Percentiles rank a stretch among this genome's conserved stretches.
phyloP scores from a whole-genome alignment of 371 early-diverging fungal genomes.

The Synchytrium microbalum region DNA sequence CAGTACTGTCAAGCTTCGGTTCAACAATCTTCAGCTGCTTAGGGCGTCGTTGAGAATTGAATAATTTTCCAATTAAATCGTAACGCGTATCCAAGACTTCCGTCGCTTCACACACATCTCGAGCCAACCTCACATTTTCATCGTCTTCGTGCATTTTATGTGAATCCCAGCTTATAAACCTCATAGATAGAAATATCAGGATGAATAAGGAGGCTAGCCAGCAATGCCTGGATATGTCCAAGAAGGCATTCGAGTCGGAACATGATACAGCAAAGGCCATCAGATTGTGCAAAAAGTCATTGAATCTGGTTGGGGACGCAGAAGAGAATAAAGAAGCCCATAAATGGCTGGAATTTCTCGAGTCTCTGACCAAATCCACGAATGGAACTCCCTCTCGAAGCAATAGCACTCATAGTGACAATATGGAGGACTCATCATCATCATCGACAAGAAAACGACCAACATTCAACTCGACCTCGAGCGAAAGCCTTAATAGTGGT shows the following conservation, averaged over 20 bases:
- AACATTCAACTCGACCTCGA: not conserved
- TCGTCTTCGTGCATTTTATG: too few species aligned
- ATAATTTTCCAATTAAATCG: too few species aligned
- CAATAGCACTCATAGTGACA: not conserved
- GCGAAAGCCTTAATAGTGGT: not conserved
- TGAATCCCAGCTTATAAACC: too few species aligned
- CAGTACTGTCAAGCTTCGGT: too few species aligned
- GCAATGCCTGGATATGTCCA: not conserved
- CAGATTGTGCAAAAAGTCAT: not conserved
- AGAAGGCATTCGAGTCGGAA: not conserved
- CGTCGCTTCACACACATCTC: too few species aligned
- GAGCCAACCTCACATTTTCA: too few species aligned
- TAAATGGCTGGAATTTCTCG: not conserved
- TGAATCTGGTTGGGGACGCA: not conserved
- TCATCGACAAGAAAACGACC: not conserved
- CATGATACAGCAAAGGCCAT: not conserved
- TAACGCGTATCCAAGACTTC: too few species aligned
- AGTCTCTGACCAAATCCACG: not conserved
- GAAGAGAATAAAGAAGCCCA: not conserved
- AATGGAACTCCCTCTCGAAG: too few species aligned
- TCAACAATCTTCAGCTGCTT: too few species aligned
- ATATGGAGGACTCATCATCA: not conserved
- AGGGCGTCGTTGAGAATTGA: too few species aligned
- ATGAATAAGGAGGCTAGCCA: not conserved
- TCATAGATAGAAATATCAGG: not conserved